A percentile compares a stretch with the other conserved stretches of the same genome.
These are phyloP conservation scores for Fraxinus angustifolia DNA, from an alignment of 305 asterid species.

Conservation along the genomic window DNA sequence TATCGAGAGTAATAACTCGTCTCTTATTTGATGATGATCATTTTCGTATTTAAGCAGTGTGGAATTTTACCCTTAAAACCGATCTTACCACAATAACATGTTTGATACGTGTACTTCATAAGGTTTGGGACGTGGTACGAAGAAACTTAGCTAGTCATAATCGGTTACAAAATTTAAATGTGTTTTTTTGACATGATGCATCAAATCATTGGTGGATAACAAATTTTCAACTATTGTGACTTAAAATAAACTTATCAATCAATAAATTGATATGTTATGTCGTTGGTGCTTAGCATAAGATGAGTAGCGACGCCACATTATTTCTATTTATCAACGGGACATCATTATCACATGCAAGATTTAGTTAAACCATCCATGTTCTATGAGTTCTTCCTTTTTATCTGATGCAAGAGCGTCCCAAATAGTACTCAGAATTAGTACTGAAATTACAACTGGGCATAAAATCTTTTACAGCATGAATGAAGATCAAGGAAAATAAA, in stretches of 20 bases:
- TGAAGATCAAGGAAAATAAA: neutral
- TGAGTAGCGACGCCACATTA: neutral
- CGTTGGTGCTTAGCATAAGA: neutral
- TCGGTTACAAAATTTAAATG: too few relatives aligned
- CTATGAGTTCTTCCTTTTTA: neutral
- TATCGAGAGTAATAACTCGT: neutral
- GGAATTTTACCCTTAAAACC: neutral
- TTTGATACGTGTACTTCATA: neutral
- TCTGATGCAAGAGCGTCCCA: neutral
- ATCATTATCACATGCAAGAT: neutral
- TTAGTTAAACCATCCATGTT: neutral
- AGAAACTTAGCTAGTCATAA: neutral
- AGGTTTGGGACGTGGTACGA: neutral
- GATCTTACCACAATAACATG: neutral
- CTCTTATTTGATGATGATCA: neutral
- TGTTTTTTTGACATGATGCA: neutral
- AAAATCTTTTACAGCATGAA: neutral
- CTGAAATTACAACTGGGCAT: neutral
- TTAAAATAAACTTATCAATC: neutral
- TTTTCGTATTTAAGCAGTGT: neutral
- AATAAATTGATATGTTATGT: neutral
- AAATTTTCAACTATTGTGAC: neutral
- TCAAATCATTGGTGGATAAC: neutral
- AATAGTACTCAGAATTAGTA: neutral
- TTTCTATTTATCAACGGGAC: neutral